A percentile compares a stretch with the other conserved stretches of the same genome.
phyloP scores from a whole-genome alignment of 805 yeast species.

The Saccharomycopsis fibuligera region DNA sequence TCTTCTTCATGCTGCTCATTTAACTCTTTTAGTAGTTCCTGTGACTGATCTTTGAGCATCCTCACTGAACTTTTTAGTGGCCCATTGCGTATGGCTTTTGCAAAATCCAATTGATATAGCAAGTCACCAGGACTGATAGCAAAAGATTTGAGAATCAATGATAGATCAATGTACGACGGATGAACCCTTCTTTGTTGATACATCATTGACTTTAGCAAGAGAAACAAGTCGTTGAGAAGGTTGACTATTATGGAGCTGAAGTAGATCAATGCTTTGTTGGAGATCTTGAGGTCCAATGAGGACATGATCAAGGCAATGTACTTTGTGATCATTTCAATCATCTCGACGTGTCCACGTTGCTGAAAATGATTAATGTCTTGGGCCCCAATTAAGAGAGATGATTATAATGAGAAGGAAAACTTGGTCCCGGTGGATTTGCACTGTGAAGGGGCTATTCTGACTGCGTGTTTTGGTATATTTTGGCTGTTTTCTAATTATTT shows the following conservation, averaged over 20 bases:
- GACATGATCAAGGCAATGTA: constrained; percentile 15
- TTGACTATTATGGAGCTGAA: constrained; percentile 15
- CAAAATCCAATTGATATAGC: constrained; percentile 11
- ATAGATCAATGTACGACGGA: constrained; percentile 18
- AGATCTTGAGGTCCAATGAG: constrained; percentile 12
- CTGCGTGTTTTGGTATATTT: too few relatives aligned
- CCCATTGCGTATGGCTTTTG: constrained; percentile 7
- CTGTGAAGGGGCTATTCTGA: too few relatives aligned
- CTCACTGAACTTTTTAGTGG: neutral
- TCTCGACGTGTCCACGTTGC: too few relatives aligned
- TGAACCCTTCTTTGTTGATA: constrained; percentile 18
- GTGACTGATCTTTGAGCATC: constrained; percentile 1
- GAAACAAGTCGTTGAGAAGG: constrained; percentile 14
- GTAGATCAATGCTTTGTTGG: constrained; percentile 10
- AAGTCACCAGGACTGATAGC: constrained; percentile 11
- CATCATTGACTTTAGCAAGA: constrained; percentile 8
- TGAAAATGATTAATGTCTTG: too few relatives aligned
- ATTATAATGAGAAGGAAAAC: too few relatives aligned
- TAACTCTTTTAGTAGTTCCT: neutral
- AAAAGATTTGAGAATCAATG: constrained; percentile 11
- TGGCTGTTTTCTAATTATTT: too few relatives aligned
- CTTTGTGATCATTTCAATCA: constrained; percentile 17
- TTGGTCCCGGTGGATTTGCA: too few relatives aligned
- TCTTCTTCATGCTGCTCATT: constrained; percentile 6
- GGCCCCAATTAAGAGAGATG: too few relatives aligned